Evolutionary conservation across 805 yeast genomes (phyloP).

Genomic region (Starmerella stellata): DNA sequence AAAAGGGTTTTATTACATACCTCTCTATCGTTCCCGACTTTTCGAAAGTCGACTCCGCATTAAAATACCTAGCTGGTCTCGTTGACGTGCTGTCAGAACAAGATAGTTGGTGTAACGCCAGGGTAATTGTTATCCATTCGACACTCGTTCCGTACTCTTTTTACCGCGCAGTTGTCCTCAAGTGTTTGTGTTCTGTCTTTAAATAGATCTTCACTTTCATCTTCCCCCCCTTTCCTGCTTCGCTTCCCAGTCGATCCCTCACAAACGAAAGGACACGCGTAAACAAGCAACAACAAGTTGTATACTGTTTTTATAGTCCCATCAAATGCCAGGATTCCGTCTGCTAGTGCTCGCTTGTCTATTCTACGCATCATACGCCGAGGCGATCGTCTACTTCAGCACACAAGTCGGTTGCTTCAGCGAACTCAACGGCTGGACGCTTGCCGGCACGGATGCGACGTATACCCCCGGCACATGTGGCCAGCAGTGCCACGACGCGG

Average conservation of each 20-base stretch:
- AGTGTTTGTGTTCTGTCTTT: too few species aligned
- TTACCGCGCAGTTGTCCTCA: background rate
- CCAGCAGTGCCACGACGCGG: conserved; percentile 28
- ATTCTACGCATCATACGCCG: background rate
- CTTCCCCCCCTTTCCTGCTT: too few species aligned
- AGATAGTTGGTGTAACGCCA: background rate
- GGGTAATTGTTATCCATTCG: background rate
- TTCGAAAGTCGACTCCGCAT: background rate
- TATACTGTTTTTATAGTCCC: too few species aligned
- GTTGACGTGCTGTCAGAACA: background rate
- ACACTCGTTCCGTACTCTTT: background rate
- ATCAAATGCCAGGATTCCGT: background rate
- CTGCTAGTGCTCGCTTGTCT: background rate
- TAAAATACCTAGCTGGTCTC: background rate
- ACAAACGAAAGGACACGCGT: too few species aligned
- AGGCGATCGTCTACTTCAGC: conserved; percentile 4
- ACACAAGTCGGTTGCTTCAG: conserved; percentile 27
- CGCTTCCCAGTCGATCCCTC: too few species aligned
- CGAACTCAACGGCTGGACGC: conserved; percentile 24
- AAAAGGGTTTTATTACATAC: conserved; percentile 1
- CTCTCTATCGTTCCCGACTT: background rate
- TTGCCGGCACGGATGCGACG: conserved; percentile 37
- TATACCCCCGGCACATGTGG: conserved; percentile 21
- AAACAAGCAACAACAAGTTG: too few species aligned
- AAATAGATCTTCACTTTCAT: too few species aligned